A percentile compares a stretch with the other conserved stretches of the same genome.
phyloP scores from a whole-genome alignment of 192 early-diverging fungal species.

The Podila verticillata region DNA sequence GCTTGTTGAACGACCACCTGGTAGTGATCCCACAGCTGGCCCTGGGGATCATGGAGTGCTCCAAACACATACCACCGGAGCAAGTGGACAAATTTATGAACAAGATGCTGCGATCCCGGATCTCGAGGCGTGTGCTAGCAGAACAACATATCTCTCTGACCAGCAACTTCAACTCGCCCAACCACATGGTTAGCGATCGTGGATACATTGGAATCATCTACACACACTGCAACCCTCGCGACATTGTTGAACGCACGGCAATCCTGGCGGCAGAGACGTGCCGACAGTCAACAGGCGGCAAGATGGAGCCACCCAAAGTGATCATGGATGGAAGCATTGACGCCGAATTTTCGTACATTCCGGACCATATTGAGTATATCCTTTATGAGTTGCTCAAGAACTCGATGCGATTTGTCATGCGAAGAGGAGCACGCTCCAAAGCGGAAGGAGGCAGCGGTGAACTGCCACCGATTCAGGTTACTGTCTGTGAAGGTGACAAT shows the following conservation, averaged over 20 bases:
- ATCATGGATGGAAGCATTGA: constrained; percentile 76
- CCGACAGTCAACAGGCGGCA: constrained; percentile 13
- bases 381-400: constrained; percentile 92
- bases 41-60: constrained; percentile 85
- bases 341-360: constrained; percentile 90
- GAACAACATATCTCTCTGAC: constrained; percentile 93
- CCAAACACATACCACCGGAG: constrained; percentile 69
- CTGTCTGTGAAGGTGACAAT: constrained; percentile 76
- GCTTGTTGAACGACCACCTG: constrained; percentile 80
- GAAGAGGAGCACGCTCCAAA: constrained; percentile 45
- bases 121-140: constrained; percentile 89
- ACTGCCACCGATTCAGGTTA: constrained; percentile 87
- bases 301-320: constrained; percentile 73
- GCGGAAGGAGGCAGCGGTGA: constrained; percentile 9
- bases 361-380: constrained; percentile 95
- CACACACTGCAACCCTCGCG: constrained; percentile 67
- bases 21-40: constrained; percentile 91
- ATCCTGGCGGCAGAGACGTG: constrained; percentile 45
- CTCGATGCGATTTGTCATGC: constrained; percentile 79
- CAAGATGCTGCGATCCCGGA: constrained; percentile 88
- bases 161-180: constrained; percentile 60
- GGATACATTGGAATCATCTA: constrained; percentile 80
- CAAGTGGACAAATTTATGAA: constrained; percentile 89
- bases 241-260: constrained; percentile 55
- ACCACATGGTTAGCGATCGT: constrained; percentile 51